These are phyloP conservation scores for Prorocentrum cordatum DNA, from an alignment of 169 alveolate genomes.

Conservation along the genomic window DNA sequence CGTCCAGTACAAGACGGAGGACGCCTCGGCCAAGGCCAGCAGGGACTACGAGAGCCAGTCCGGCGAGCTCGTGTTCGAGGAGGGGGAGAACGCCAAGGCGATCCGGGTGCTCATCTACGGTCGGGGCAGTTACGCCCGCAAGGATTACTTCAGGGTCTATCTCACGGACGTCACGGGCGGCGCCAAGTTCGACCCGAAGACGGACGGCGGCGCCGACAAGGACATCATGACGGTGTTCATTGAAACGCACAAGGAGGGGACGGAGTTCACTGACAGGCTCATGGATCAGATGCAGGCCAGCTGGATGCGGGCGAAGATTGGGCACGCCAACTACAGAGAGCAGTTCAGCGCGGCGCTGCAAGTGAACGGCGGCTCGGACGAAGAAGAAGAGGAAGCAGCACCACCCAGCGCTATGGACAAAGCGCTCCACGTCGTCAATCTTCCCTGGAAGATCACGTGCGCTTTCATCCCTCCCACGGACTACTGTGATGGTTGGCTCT, in stretches of 20 bases:
- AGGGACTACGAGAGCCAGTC: background rate
- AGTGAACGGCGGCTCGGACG: background rate
- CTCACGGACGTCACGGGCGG: no score
- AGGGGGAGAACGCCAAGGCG: background rate
- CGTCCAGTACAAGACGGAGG: background rate
- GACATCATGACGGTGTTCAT: background rate
- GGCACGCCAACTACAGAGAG: background rate
- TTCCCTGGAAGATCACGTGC: slow-evolving; percentile 72
- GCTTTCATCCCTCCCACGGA: slow-evolving; percentile 75
- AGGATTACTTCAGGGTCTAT: background rate
- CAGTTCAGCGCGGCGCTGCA: background rate
- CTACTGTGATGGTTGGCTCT: slow-evolving; percentile 71
- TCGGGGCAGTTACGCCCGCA: no score
- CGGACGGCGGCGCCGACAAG: background rate
- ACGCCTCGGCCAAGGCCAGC: background rate
- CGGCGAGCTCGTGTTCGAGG: background rate
- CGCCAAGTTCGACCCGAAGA: background rate
- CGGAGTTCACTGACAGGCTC: background rate
- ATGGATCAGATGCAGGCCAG: background rate
- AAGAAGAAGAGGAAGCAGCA: background rate
- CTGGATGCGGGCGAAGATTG: background rate
- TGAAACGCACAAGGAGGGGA: background rate
- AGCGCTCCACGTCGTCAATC: slow-evolving; percentile 67
- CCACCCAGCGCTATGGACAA: slow-evolving; percentile 21
- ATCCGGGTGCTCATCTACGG: background rate